Percentiles rank a stretch among this genome's conserved stretches.
phyloP scores from a whole-genome alignment of 1,284 basidiomycete species.

The Sphaerobolus stellatus region DNA sequence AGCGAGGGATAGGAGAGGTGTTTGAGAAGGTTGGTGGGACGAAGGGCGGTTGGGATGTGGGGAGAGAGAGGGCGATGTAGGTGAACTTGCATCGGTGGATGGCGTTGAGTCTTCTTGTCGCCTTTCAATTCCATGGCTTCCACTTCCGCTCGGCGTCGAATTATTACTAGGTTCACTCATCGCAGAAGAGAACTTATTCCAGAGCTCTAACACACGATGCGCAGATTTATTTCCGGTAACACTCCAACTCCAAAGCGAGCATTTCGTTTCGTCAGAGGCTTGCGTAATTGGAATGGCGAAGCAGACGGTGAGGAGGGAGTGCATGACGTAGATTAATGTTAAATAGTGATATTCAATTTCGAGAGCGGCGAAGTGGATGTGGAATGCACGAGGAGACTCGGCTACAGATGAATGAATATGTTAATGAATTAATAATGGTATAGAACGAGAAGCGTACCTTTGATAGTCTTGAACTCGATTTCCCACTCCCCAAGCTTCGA shows the following conservation, averaged over 20 bases:
- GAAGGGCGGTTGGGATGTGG: too few relatives aligned
- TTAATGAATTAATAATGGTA: background rate
- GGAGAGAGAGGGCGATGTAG: too few relatives aligned
- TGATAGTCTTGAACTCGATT: constrained; percentile 9
- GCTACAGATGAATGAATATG: background rate
- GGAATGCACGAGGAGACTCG: background rate
- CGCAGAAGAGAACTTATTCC: constrained; percentile 3
- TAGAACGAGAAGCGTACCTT: background rate
- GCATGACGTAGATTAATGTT: background rate
- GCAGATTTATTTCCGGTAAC: constrained; percentile 4
- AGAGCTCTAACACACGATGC: background rate
- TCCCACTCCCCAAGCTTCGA: constrained; percentile 10
- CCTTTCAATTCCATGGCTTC: too few relatives aligned
- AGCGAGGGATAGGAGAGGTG: too few relatives aligned
- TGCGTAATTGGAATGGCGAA: background rate
- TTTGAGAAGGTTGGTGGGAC: too few relatives aligned
- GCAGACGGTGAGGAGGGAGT: constrained; percentile 6
- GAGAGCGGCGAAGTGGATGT: too few relatives aligned
- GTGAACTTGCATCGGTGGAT: too few relatives aligned
- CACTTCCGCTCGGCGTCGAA: too few relatives aligned
- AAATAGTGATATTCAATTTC: constrained; percentile 13
- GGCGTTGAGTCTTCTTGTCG: too few relatives aligned
- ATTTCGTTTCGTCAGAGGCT: constrained; percentile 5
- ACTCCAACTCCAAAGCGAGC: constrained; percentile 9
- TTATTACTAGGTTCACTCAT: too few relatives aligned